These are phyloP conservation scores for Globisporangium splendens DNA, from an alignment of 352 stramenopile species.

Conservation along the genomic window DNA sequence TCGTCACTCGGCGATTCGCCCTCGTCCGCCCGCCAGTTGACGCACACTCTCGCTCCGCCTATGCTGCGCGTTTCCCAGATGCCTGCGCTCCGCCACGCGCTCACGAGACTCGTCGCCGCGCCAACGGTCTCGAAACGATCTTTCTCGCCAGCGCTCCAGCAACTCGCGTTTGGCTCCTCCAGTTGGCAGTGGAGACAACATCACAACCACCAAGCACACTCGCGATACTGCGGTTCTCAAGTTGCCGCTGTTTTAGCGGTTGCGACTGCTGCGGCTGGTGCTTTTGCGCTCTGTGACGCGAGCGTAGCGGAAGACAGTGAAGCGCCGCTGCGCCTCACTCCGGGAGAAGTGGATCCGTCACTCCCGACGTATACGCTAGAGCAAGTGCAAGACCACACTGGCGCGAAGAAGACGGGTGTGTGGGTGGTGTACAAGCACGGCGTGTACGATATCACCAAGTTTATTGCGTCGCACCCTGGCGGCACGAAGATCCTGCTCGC, in stretches of 20 bases:
- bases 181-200: not conserved
- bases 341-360: conserved; percentile 30
- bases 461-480: conserved; percentile 93
- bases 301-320: conserved; percentile 9
- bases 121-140: not conserved
- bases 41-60: not conserved
- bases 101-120: conserved; percentile 1
- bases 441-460: conserved; percentile 97
- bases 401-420: conserved; percentile 64
- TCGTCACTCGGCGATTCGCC: too few relatives aligned
- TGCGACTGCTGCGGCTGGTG: conserved; percentile 1
- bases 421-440: conserved; percentile 93
- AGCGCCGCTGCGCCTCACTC: not conserved
- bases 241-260: conserved; percentile 1
- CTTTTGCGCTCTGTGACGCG: conserved; percentile 19
- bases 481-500: conserved; percentile 88
- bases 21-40: not conserved
- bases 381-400: conserved; percentile 71
- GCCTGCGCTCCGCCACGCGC: conserved; percentile 6
- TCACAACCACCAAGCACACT: not conserved
- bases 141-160: conserved; percentile 3
- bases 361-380: conserved; percentile 69
- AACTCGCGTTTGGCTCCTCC: not conserved
- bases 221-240: not conserved
- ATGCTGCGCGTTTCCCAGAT: conserved; percentile 6